Percentiles rank a stretch among this genome's conserved stretches.
Evolutionary conservation across 345 rosid species (phyloP).

Genomic region (Eutrema yunnanense): DNA sequence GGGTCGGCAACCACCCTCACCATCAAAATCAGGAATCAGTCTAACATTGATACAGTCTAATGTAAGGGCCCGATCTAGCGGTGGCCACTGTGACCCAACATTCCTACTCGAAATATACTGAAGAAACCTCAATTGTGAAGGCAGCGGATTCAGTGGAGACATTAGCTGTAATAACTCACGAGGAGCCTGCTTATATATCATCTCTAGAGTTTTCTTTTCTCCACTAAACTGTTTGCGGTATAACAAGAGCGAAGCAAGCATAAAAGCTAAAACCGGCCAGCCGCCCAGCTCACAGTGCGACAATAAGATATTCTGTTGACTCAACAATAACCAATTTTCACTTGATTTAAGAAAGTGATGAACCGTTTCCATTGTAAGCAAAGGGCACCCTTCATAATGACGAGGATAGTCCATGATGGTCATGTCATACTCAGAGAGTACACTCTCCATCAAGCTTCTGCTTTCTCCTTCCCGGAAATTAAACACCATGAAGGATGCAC

Average conservation of each 20-base stretch:
- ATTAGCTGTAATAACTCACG: slow-evolving; percentile 55
- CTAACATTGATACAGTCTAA: slow-evolving; percentile 61
- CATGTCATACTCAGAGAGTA: slow-evolving; percentile 59
- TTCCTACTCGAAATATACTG: slow-evolving; percentile 70
- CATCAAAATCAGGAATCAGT: slow-evolving; percentile 51
- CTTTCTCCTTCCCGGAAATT: slow-evolving; percentile 56
- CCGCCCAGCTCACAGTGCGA: slow-evolving; percentile 68
- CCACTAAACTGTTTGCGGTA: slow-evolving; percentile 54
- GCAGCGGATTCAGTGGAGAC: slow-evolving; percentile 61
- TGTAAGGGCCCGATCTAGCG: slow-evolving; percentile 57
- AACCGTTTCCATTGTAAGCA: slow-evolving; percentile 60
- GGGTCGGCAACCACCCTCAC: slow-evolving; percentile 69
- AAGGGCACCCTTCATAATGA: slow-evolving; percentile 68
- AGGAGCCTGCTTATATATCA: slow-evolving; percentile 73
- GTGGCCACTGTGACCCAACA: slow-evolving; percentile 63
- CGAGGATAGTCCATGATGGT: slow-evolving; percentile 87
- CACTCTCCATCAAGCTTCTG: slow-evolving; percentile 44
- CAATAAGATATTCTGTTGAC: slow-evolving; percentile 60
- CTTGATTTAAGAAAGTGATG: slow-evolving; percentile 68
- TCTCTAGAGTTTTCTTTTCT: slow-evolving; percentile 66
- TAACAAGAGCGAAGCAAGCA: slow-evolving; percentile 70
- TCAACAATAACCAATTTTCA: slow-evolving; percentile 64
- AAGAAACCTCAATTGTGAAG: slow-evolving; percentile 78
- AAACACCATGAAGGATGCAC: slow-evolving; percentile 73
- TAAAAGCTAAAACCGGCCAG: slow-evolving; percentile 75